Evolutionary conservation across 352 stramenopile species (phyloP).

Genomic region (Globisporangium lucens): DNA sequence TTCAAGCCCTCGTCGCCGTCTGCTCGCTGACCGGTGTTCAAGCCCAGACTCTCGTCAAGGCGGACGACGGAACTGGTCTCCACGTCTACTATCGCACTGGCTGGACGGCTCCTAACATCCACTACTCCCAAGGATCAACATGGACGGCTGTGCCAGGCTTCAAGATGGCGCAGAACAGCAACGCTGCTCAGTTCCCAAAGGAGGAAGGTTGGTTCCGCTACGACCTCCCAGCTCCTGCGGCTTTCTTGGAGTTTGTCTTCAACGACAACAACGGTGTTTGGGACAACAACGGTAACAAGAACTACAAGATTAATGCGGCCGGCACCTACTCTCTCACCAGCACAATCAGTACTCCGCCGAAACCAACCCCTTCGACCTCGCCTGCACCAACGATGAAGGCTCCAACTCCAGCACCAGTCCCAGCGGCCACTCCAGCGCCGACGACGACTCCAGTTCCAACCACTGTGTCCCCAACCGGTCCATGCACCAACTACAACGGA

Average conservation of each 20-base stretch:
- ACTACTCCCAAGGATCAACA: conserved; percentile 40
- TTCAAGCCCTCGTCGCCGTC: conserved; percentile 11
- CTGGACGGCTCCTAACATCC: conserved; percentile 43
- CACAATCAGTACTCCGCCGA: conserved; percentile 29
- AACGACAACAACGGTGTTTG: conserved; percentile 41
- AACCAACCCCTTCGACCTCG: conserved; percentile 17
- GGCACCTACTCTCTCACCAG: conserved; percentile 39
- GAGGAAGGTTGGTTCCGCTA: conserved; percentile 37
- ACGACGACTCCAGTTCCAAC: conserved; percentile 17
- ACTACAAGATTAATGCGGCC: conserved; percentile 37
- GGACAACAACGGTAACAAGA: conserved; percentile 45
- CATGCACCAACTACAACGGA: conserved; percentile 36
- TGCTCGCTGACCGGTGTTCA: conserved; percentile 17
- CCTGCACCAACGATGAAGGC: conserved; percentile 24
- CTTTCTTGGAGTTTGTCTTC: conserved; percentile 42
- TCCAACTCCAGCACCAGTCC: neutral
- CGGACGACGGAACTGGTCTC: conserved; percentile 33
- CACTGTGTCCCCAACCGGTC: conserved; percentile 20
- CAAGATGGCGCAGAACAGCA: conserved; percentile 16
- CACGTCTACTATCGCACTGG: conserved; percentile 47
- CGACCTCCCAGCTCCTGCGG: conserved; percentile 26
- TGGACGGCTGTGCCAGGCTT: conserved; percentile 16
- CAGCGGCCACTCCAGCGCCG: neutral
- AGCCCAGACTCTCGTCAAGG: conserved; percentile 35
- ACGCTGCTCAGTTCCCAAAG: conserved; percentile 22